A percentile compares a stretch with the other conserved stretches of the same genome.
Evolutionary conservation across 176 grass and related monocot genomes (phyloP).

Genomic region (Elaeis guineensis): DNA sequence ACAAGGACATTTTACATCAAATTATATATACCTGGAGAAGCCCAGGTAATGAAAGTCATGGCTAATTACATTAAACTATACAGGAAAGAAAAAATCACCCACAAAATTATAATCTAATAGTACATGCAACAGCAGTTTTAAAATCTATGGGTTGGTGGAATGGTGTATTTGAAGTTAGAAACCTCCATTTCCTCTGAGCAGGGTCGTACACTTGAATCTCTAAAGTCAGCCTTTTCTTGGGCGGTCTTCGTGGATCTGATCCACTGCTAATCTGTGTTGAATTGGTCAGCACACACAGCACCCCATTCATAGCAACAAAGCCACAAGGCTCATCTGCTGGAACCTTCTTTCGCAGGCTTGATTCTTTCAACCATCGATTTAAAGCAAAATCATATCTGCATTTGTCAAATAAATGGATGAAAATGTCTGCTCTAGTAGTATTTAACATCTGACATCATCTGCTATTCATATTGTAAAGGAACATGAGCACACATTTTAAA

Average conservation of each 20-base stretch:
- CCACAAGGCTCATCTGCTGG: conserved; percentile 37
- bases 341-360: conserved; percentile 52
- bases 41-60: too few species aligned
- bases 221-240: conserved; percentile 35
- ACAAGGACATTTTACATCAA: too few species aligned
- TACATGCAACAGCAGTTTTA: too few species aligned
- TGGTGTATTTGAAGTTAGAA: conserved; percentile 24
- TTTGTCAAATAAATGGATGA: not conserved
- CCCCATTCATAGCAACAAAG: conserved; percentile 58
- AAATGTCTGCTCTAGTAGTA: not conserved
- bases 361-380: conserved; percentile 60
- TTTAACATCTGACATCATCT: not conserved
- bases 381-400: conserved; percentile 59
- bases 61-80: too few species aligned
- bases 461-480: not conserved
- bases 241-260: conserved; percentile 21
- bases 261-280: conserved; percentile 20
- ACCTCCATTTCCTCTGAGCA: conserved; percentile 53
- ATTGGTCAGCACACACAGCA: conserved; percentile 54
- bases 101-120: too few species aligned
- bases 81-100: too few species aligned
- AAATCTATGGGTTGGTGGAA: too few species aligned
- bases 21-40: too few species aligned
- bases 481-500: too few species aligned
- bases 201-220: conserved; percentile 79